Conservation (phyloP, 2,329 filamentous ascomycete species). For the Cytospora piceae region DNA sequence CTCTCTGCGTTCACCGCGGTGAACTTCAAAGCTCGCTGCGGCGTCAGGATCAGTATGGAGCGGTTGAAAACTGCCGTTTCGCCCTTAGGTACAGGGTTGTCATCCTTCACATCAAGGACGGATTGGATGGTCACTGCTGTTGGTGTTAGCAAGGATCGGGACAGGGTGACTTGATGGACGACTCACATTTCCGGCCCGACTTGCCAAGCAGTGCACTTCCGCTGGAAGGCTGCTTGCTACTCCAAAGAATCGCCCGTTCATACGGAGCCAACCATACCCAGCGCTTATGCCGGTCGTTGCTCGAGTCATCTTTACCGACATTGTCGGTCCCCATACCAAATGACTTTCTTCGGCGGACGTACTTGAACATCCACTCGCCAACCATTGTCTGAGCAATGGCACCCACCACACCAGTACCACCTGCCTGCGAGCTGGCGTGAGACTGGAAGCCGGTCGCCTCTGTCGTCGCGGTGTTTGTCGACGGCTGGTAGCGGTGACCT, state of each 20-base stretch:
- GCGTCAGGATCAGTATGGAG: slow-evolving; percentile 93
- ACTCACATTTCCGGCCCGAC: slow-evolving; percentile 88
- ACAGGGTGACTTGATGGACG: slow-evolving; percentile 34
- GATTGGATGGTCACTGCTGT: slow-evolving; percentile 85
- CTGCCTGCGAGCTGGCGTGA: slow-evolving; percentile 63
- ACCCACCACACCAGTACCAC: slow-evolving; percentile 83
- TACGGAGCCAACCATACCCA: slow-evolving; percentile 99
- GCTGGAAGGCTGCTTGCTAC: slow-evolving; percentile 91
- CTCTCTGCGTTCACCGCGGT: slow-evolving; percentile 82
- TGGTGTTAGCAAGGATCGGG: slow-evolving; percentile 38
- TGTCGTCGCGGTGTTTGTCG: slow-evolving; percentile 60
- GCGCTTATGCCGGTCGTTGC: slow-evolving; percentile 84
- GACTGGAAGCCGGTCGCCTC: slow-evolving; percentile 53
- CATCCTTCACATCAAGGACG: slow-evolving; percentile 94
- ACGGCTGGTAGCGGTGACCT: slow-evolving; percentile 59
- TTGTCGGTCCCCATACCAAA: slow-evolving; percentile 75
- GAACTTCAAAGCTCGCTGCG: slow-evolving; percentile 92
- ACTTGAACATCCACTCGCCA: slow-evolving; percentile 96
- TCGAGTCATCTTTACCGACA: slow-evolving; percentile 71
- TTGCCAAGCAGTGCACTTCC: slow-evolving; percentile 91
- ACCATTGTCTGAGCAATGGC: slow-evolving; percentile 99
- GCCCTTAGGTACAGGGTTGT: slow-evolving; percentile 81
- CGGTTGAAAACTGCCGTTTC: slow-evolving; percentile 74
- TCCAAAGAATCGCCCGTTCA: slow-evolving; percentile 95
- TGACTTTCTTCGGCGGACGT: slow-evolving; percentile 83